Evolutionary conservation across 495 filamentous ascomycete genomes (phyloP).

Genomic region (Geopyxis carbonaria): DNA sequence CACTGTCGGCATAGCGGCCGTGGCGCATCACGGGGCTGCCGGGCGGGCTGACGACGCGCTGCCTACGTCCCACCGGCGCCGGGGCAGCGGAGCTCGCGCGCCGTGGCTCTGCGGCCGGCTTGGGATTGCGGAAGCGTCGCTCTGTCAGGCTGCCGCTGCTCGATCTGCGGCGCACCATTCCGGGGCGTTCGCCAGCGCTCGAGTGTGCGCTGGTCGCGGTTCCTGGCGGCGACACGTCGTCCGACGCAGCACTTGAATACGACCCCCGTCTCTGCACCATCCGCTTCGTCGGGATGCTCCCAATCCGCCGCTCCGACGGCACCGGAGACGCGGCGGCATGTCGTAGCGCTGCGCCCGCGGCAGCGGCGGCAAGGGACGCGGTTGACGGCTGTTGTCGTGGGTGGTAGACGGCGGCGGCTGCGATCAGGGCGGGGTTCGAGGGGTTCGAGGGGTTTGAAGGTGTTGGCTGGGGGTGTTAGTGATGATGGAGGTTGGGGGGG

Average conservation of each 20-base stretch:
- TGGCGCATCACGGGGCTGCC: neutral
- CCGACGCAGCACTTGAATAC: slow-evolving; percentile 10
- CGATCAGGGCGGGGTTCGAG: slow-evolving; percentile 13
- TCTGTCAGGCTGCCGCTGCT: slow-evolving; percentile 11
- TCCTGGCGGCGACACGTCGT: neutral
- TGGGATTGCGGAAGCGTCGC: slow-evolving; percentile 10
- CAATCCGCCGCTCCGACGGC: slow-evolving; percentile 4
- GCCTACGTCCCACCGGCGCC: slow-evolving; percentile 1
- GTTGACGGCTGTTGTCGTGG: slow-evolving; percentile 3
- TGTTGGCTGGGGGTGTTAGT: slow-evolving; percentile 5
- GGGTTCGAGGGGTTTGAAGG: slow-evolving; percentile 1
- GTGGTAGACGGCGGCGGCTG: slow-evolving; percentile 15
- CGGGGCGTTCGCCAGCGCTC: slow-evolving; percentile 4
- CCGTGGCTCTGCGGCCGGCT: no score
- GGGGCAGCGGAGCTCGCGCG: neutral
- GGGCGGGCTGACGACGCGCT: slow-evolving; percentile 1
- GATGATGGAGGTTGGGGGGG: neutral
- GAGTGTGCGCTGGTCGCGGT: neutral
- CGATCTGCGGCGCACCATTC: slow-evolving; percentile 5
- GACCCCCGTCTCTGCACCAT: slow-evolving; percentile 18
- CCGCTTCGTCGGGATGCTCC: slow-evolving; percentile 20
- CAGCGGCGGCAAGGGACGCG: slow-evolving; percentile 13
- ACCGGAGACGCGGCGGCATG: slow-evolving; percentile 11
- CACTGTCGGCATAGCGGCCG: slow-evolving; percentile 1
- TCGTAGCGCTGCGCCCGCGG: slow-evolving; percentile 20